Base-by-base conservation (phyloP, 352 stramenopile species). In the Phytophthora capsici region DNA sequence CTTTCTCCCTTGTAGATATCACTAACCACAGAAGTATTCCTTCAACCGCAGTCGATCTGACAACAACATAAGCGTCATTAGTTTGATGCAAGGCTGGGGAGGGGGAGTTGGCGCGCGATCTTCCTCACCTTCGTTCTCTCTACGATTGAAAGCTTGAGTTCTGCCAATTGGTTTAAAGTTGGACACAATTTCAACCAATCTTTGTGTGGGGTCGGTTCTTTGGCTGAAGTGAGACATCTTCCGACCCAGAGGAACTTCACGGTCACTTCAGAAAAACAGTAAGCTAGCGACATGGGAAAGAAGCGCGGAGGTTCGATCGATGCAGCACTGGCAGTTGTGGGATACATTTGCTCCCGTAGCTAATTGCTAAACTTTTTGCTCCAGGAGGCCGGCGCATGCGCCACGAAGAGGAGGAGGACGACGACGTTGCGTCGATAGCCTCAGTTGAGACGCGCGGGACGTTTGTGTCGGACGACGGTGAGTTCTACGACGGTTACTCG, bases 391-490 rank as follows among this genome's bases (percentile, higher is more conserved):
- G 80, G 45, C 76, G 74, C 1, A 93, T 92, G 86, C 83, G 78
- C 28, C 74, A 83, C 16, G 78, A 88, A 54, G 80, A 93, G 12
- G 75, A 85, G 26, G 78, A 90, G 14, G 84, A 86, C 32, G 86
- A 96, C 50, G 88, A 94, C 23, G 78, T 49, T 9, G 71, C 48
- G 43, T 96, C 86, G 10, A 57, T 94, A 36, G 82, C 71, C 25
- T 96, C 88, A 4, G 57, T 89, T 20, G 85, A 95, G 56, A 94
- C 83, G 4, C 64, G 72, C 20, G 66, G 75, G 30, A 89, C 84
- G n/a, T 73, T 82, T 50, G 57, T 77, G 28, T 90, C 81, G 10
- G 81, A 93, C 46, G 73, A 88, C 48, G 77, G 72, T 38, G 82
- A 94, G 19, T 84, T 86, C 50, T 91, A 92, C 49, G 86, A 93